A percentile compares a stretch with the other conserved stretches of the same genome.
phyloP scores from a whole-genome alignment of 208 protist genomes.

The Crithidia sp. region DNA sequence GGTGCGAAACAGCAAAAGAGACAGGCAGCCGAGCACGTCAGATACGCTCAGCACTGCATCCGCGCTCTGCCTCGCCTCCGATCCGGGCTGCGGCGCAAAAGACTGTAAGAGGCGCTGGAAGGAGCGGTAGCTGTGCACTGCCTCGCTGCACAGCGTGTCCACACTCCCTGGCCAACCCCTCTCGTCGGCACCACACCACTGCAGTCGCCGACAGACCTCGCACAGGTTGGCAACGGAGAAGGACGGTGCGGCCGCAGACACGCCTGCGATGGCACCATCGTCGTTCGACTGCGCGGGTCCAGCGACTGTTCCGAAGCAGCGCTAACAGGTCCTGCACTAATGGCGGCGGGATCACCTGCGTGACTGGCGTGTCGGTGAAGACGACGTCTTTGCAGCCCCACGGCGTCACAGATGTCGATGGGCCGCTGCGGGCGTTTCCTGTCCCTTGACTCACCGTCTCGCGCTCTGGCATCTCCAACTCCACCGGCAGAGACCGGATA shows the following conservation, averaged over 20 bases:
- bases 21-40: conserved; percentile 29
- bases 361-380: conserved; percentile 19
- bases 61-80: background rate
- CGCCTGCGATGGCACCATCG: background rate
- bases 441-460: background rate
- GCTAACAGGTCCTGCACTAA: conserved; percentile 11
- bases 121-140: conserved; percentile 14
- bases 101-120: conserved; percentile 19
- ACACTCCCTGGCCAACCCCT: background rate
- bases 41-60: conserved; percentile 11
- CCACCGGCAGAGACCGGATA: conserved; percentile 26
- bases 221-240: conserved; percentile 14
- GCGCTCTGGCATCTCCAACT: conserved; percentile 23
- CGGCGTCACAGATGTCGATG: background rate
- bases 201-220: conserved; percentile 22
- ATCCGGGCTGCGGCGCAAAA: background rate
- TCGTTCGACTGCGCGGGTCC: background rate
- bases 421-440: background rate
- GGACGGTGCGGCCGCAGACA: background rate
- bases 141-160: conserved; percentile 14
- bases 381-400: conserved; percentile 35
- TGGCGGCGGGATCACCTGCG: conserved; percentile 8
- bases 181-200: conserved; percentile 13
- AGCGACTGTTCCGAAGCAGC: background rate
- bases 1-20: conserved; percentile 15